Percentiles rank a stretch among this genome's conserved stretches.
Evolutionary conservation across 2,329 filamentous ascomycete genomes (phyloP).

Genomic region (Verticillium nonalfalfae): DNA sequence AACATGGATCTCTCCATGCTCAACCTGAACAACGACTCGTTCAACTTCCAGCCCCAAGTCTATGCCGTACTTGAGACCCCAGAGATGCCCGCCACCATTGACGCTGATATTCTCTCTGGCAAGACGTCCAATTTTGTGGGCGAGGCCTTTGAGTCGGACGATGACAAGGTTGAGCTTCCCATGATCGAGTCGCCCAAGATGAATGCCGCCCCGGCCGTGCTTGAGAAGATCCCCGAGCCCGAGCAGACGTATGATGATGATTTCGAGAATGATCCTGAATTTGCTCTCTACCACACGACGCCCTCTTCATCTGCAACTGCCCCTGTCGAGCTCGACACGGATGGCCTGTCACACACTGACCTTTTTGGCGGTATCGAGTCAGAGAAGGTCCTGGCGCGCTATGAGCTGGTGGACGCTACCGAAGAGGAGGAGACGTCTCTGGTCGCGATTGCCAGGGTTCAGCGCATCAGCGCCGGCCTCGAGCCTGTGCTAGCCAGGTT

Average conservation of each 20-base stretch:
- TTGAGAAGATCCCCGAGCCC: constrained; percentile 13
- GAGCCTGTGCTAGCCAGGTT: constrained; percentile 27
- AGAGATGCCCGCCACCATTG: constrained; percentile 53
- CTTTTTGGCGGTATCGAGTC: constrained; percentile 49
- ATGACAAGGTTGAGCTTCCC: constrained; percentile 52
- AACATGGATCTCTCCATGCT: constrained; percentile 69
- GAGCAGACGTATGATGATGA: constrained; percentile 39
- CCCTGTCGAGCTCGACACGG: constrained; percentile 33
- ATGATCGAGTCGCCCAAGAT: constrained; percentile 41
- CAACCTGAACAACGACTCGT: constrained; percentile 46
- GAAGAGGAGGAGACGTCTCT: constrained; percentile 38
- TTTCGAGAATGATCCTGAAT: constrained; percentile 57
- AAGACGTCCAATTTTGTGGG: constrained; percentile 56
- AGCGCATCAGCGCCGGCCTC: constrained; percentile 37
- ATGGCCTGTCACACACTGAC: constrained; percentile 29
- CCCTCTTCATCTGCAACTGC: constrained; percentile 17
- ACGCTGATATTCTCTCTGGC: constrained; percentile 59
- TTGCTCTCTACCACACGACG: constrained; percentile 51
- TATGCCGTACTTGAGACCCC: constrained; percentile 70
- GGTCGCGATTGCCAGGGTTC: constrained; percentile 41
- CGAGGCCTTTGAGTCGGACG: constrained; percentile 32
- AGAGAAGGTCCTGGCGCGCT: constrained; percentile 58
- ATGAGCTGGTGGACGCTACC: constrained; percentile 56
- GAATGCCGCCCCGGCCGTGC: constrained; percentile 20
- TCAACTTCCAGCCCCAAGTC: constrained; percentile 62